Percentiles rank a stretch among this genome's conserved stretches.
Evolutionary conservation across 768 basidiomycete genomes (phyloP).

Genomic region (Basidioascus undulatus): DNA sequence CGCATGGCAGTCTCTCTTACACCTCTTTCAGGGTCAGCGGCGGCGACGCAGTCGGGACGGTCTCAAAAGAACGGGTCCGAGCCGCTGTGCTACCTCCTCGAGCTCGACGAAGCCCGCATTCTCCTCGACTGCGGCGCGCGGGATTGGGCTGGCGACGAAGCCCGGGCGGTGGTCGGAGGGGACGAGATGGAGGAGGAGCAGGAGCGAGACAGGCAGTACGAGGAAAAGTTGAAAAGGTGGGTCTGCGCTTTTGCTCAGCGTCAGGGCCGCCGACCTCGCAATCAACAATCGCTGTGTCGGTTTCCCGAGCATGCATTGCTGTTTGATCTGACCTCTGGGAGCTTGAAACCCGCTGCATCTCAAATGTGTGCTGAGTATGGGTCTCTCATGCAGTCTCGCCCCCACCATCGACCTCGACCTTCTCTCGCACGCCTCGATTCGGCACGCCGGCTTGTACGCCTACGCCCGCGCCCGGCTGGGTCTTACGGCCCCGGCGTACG

Average conservation of each 20-base stretch:
- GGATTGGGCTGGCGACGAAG: too few species aligned
- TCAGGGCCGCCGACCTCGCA: too few species aligned
- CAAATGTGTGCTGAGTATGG: neutral
- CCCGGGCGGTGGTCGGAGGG: too few species aligned
- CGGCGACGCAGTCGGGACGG: too few species aligned
- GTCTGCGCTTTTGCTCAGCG: too few species aligned
- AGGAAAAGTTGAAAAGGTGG: too few species aligned
- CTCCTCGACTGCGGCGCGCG: conserved; percentile 86
- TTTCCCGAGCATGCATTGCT: neutral
- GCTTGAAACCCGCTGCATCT: neutral
- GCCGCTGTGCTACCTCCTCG: conserved; percentile 45
- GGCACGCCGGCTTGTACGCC: conserved; percentile 74
- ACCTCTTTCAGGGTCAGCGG: too few species aligned
- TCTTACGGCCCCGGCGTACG: conserved; percentile 72
- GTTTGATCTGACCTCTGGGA: neutral
- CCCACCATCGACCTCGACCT: conserved; percentile 71
- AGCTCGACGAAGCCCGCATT: conserved; percentile 80
- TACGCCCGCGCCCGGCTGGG: conserved; percentile 61
- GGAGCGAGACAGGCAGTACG: too few species aligned
- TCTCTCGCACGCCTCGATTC: conserved; percentile 76
- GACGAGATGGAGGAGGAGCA: conserved; percentile 15
- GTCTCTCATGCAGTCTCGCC: conserved; percentile 30
- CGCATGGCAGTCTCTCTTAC: too few species aligned
- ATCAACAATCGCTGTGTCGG: too few species aligned
- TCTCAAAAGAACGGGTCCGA: too few species aligned